Percentiles rank a stretch among this genome's conserved stretches.
These are phyloP conservation scores for Spizellomyces punctatus DNA, from an alignment of 192 early-diverging fungal genomes.

Conservation along the genomic window DNA sequence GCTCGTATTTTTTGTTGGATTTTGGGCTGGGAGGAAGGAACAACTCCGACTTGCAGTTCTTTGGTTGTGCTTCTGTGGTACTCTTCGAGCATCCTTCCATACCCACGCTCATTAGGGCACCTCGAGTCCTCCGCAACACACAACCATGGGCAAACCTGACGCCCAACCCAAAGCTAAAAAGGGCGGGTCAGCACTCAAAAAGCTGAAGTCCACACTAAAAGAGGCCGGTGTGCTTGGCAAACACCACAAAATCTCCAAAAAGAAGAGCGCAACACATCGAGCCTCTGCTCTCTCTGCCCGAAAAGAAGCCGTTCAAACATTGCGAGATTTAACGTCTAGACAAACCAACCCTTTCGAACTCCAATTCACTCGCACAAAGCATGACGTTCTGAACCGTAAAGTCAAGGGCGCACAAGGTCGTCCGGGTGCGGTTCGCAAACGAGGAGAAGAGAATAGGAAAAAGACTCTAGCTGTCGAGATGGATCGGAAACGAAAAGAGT, in stretches of 20 bases:
- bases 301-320: constrained; percentile 33
- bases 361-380: constrained; percentile 78
- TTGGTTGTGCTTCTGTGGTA: too few species aligned
- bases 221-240: constrained; percentile 77
- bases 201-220: constrained; percentile 78
- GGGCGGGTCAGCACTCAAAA: constrained; percentile 75
- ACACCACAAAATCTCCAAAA: constrained; percentile 65
- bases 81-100: too few species aligned
- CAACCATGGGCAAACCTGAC: neutral
- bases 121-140: neutral
- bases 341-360: constrained; percentile 90
- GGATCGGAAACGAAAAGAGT: constrained; percentile 64
- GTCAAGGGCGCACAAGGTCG: constrained; percentile 81
- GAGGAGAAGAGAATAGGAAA: constrained; percentile 83
- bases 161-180: neutral
- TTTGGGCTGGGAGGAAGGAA: too few species aligned
- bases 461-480: constrained; percentile 82
- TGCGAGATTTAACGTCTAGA: constrained; percentile 26
- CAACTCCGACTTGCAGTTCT: too few species aligned
- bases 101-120: too few species aligned
- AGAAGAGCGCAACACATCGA: constrained; percentile 52
- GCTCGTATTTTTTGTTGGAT: too few species aligned
- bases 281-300: constrained; percentile 40
- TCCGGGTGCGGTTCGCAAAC: constrained; percentile 77
- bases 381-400: constrained; percentile 79